These are phyloP conservation scores for Kuraishia hungarica DNA, from an alignment of 805 yeast species.

Conservation along the genomic window DNA sequence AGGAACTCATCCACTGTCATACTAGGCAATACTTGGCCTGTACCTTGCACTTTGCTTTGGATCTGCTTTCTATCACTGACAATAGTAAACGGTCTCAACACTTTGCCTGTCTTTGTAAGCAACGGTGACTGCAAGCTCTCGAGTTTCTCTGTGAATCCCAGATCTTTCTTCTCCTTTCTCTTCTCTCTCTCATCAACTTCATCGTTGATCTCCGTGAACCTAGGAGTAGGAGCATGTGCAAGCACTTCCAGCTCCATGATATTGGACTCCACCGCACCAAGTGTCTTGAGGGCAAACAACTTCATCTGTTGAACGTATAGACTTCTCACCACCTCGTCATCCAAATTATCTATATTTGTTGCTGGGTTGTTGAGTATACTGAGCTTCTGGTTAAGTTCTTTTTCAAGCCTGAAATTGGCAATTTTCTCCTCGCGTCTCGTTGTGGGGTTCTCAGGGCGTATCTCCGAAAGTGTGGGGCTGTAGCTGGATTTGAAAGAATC, in stretches of 20 bases:
- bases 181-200: constrained; percentile 9
- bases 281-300: constrained; percentile 42
- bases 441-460: constrained; percentile 27
- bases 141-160: constrained; percentile 52
- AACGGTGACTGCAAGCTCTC: constrained; percentile 46
- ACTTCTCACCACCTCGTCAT: constrained; percentile 57
- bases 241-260: constrained; percentile 63
- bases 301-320: constrained; percentile 48
- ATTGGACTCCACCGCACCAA: constrained; percentile 47
- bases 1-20: constrained; percentile 90
- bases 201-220: constrained; percentile 6
- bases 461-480: constrained; percentile 33
- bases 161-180: constrained; percentile 8
- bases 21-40: constrained; percentile 89
- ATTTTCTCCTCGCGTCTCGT: constrained; percentile 63
- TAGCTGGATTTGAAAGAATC: constrained; percentile 30
- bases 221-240: constrained; percentile 29
- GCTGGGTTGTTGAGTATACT: constrained; percentile 26
- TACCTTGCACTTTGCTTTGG: constrained; percentile 66
- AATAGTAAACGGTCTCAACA: constrained; percentile 77
- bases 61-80: constrained; percentile 50
- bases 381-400: constrained; percentile 38
- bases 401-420: constrained; percentile 53
- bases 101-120: constrained; percentile 65
- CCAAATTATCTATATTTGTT: constrained; percentile 28